phyloP scores from a whole-genome alignment of 2,329 filamentous ascomycete genomes.

The Venturia oleaginea region DNA sequence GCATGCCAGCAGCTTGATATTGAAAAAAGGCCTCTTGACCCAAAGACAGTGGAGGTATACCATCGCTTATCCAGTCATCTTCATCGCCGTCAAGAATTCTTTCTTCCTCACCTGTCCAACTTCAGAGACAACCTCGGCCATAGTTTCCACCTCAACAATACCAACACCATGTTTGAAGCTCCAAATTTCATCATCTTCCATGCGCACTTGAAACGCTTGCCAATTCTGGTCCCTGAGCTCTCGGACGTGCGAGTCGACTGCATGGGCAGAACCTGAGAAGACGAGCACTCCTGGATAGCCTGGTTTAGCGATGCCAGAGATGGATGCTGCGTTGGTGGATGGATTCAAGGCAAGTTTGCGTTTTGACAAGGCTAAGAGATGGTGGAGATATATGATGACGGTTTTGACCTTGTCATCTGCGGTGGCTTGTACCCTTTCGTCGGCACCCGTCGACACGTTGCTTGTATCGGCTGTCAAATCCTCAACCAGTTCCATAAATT shows the following conservation, averaged over 20 bases:
- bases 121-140: constrained; percentile 34
- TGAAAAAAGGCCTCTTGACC: too few species aligned
- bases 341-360: constrained; percentile 35
- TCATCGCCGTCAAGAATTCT: constrained; percentile 6
- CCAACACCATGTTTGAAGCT: constrained; percentile 30
- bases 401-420: constrained; percentile 22
- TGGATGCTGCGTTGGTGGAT: constrained; percentile 14
- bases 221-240: constrained; percentile 35
- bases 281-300: constrained; percentile 38
- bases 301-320: constrained; percentile 38
- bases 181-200: constrained; percentile 32
- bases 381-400: constrained; percentile 38
- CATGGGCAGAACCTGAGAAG: constrained; percentile 30
- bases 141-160: constrained; percentile 35
- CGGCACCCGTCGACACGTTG: constrained; percentile 7
- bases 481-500: constrained; percentile 27
- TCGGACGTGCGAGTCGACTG: constrained; percentile 34
- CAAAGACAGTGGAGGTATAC: background rate
- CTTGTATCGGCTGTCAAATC: background rate
- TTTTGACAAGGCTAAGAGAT: constrained; percentile 37
- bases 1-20: too few species aligned
- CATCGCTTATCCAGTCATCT: background rate
- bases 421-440: background rate
- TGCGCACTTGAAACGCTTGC: constrained; percentile 37
- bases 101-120: constrained; percentile 21